These are phyloP conservation scores for Mycosphaerella arachidis DNA, from an alignment of 2,329 filamentous ascomycete genomes.

Conservation along the genomic window DNA sequence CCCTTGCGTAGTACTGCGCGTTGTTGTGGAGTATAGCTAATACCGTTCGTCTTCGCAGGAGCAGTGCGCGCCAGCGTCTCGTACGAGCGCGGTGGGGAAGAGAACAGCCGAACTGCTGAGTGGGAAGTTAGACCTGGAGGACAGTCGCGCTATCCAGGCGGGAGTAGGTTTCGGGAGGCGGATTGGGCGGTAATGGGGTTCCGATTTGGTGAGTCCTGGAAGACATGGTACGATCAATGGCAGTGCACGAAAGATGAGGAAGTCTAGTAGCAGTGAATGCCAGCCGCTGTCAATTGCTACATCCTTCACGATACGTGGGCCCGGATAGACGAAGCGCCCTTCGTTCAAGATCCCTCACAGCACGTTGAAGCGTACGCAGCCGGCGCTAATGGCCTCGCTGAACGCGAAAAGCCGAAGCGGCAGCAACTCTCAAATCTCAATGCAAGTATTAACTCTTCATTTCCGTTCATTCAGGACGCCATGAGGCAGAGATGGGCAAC, in stretches of 20 bases:
- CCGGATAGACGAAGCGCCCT: too few species aligned
- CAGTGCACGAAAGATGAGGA: not conserved
- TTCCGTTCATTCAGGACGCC: not conserved
- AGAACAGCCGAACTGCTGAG: constrained; percentile 2
- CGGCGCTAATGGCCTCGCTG: too few species aligned
- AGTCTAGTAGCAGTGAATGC: too few species aligned
- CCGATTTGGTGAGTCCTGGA: constrained; percentile 14
- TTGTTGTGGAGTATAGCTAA: too few species aligned
- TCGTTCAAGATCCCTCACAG: too few species aligned
- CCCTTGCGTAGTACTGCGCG: too few species aligned
- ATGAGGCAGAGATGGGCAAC: not conserved
- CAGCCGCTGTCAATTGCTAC: too few species aligned
- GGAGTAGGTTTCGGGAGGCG: constrained; percentile 6
- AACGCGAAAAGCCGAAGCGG: too few species aligned
- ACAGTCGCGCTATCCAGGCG: not conserved
- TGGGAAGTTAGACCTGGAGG: constrained; percentile 8
- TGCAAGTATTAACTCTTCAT: not conserved
- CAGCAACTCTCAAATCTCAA: not conserved
- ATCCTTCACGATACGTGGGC: too few species aligned
- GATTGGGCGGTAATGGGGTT: constrained; percentile 16
- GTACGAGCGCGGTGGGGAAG: constrained; percentile 8
- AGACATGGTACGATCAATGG: not conserved
- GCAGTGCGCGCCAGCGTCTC: constrained; percentile 8
- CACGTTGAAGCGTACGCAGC: too few species aligned
- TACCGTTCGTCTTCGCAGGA: not conserved